Percentiles rank a stretch among this genome's conserved stretches.
These are phyloP conservation scores for Candida glucosophila DNA, from an alignment of 1,139 yeast species.

Conservation along the genomic window DNA sequence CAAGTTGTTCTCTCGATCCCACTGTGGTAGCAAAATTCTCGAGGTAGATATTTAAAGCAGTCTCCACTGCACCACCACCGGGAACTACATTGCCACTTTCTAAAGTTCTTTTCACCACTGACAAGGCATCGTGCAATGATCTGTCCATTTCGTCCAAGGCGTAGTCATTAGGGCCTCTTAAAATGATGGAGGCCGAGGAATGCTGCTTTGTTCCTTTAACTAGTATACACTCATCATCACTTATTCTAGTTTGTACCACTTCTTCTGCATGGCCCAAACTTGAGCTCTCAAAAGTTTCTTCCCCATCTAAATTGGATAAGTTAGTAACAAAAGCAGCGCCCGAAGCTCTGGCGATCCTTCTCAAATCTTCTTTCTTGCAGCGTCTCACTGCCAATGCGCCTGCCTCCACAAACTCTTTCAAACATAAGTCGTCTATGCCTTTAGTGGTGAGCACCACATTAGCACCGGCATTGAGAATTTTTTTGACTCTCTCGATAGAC, in stretches of 20 bases:
- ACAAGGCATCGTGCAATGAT: constrained; percentile 86
- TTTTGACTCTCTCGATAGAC: constrained; percentile 77
- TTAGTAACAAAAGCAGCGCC: constrained; percentile 89
- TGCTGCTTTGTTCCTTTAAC: constrained; percentile 92
- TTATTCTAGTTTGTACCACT: constrained; percentile 82
- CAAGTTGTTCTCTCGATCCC: constrained; percentile 95
- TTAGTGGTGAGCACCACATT: constrained; percentile 94
- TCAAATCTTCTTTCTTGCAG: constrained; percentile 92
- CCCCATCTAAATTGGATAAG: constrained; percentile 94
- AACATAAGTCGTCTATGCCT: constrained; percentile 95
- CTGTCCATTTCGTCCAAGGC: constrained; percentile 98
- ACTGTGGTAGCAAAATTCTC: constrained; percentile 97
- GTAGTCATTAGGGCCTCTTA: constrained; percentile 95
- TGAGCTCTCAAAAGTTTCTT: constrained; percentile 85
- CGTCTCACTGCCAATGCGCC: constrained; percentile 98
- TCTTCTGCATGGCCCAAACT: constrained; percentile 88
- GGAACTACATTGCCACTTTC: constrained; percentile 95
- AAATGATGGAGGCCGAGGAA: constrained; percentile 82
- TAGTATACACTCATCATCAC: constrained; percentile 96
- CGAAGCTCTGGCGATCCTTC: constrained; percentile 96
- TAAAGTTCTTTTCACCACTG: constrained; percentile 91
- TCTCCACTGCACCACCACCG: constrained; percentile 98
- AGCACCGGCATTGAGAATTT: constrained; percentile 88
- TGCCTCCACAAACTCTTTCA: constrained; percentile 92
- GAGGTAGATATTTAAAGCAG: constrained; percentile 88